phyloP scores from a whole-genome alignment of 176 grass and related monocot genomes.

The Juncus effusus region DNA sequence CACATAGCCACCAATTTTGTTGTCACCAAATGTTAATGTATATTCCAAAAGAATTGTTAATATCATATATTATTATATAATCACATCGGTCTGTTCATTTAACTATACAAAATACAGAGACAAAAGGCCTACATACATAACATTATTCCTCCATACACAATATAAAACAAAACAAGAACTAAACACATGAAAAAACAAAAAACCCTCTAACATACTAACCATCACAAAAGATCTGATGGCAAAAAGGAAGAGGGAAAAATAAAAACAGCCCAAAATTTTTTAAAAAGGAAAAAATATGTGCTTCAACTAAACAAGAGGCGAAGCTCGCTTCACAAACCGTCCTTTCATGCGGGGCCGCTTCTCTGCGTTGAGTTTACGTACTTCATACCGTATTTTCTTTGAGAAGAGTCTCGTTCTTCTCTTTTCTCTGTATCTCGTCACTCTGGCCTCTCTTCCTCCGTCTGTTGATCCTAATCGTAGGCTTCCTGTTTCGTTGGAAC shows the following conservation, averaged over 20 bases:
- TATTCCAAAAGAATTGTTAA: too few relatives aligned
- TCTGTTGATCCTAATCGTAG: constrained; percentile 4
- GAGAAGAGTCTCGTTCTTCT: constrained; percentile 88
- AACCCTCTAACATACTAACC: constrained; percentile 22
- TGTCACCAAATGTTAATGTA: too few relatives aligned
- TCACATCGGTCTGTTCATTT: too few relatives aligned
- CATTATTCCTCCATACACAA: constrained; percentile 17
- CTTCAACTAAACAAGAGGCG: constrained; percentile 3
- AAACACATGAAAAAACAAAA: constrained; percentile 17
- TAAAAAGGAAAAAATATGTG: constrained; percentile 20
- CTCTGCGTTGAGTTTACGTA: constrained; percentile 96
- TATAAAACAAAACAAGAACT: constrained; percentile 15
- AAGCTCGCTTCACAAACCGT: constrained; percentile 75
- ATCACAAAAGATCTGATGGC: constrained; percentile 34
- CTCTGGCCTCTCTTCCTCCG: constrained; percentile 56
- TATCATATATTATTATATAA: too few relatives aligned
- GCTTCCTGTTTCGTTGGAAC: constrained; percentile 9
- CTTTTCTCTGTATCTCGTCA: constrained; percentile 90
- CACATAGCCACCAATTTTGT: too few relatives aligned
- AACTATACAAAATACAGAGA: too few relatives aligned
- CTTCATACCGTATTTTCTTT: constrained; percentile 99
- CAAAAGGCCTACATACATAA: constrained; percentile 21
- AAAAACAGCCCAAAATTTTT: constrained; percentile 20
- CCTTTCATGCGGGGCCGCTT: constrained; percentile 97
- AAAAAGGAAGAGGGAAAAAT: constrained; percentile 22